Evolutionary conservation across 305 asterid species (phyloP).

Genomic region (Solanum hybrid): DNA sequence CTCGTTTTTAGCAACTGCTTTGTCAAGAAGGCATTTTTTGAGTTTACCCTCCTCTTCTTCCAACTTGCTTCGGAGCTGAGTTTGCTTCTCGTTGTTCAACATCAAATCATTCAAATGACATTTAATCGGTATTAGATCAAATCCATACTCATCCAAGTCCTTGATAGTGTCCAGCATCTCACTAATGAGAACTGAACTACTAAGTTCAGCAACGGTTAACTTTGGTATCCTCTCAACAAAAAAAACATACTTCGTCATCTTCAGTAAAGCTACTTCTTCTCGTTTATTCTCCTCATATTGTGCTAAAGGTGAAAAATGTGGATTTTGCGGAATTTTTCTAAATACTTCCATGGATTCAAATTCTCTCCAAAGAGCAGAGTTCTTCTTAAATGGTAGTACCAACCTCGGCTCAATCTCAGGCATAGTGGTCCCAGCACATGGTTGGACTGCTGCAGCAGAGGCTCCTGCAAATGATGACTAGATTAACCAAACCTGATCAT

Average conservation of each 20-base stretch:
- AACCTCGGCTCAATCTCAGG: not conserved
- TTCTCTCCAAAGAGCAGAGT: slow-evolving; percentile 3
- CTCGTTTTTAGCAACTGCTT: not conserved
- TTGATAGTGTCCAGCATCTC: not conserved
- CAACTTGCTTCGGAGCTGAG: not conserved
- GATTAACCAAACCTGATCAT: not conserved
- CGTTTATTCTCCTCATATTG: not conserved
- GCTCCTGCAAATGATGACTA: not conserved
- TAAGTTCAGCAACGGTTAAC: not conserved
- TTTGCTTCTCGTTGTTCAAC: not conserved
- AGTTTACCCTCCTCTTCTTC: not conserved
- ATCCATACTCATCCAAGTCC: slow-evolving; percentile 3
- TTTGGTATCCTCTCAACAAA: slow-evolving; percentile 7
- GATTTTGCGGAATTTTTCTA: not conserved
- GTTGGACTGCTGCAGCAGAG: not conserved
- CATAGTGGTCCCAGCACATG: not conserved
- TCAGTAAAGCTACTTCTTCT: not conserved
- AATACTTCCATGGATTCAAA: slow-evolving; percentile 7
- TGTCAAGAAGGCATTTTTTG: not conserved
- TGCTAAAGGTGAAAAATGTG: slow-evolving; percentile 8
- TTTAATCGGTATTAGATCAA: not conserved
- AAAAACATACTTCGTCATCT: not conserved
- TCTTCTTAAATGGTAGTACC: slow-evolving; percentile 4
- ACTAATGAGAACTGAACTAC: not conserved
- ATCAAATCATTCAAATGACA: not conserved